Evolutionary conservation across 164 flowering plant genomes (phyloP).

Genomic region (Berberis thunbergii): DNA sequence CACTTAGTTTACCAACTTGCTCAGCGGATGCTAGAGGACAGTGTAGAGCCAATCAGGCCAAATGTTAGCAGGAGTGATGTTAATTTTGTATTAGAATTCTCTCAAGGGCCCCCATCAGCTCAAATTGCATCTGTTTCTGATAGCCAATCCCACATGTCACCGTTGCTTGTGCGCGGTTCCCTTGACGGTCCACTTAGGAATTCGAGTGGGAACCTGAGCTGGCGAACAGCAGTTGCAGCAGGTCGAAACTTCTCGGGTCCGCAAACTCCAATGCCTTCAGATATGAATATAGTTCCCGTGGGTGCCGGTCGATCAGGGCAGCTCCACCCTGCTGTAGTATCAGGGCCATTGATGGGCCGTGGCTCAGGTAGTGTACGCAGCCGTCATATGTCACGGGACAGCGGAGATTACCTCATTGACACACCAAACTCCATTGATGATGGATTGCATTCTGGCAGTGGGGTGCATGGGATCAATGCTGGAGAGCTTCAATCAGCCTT

Average conservation of each 20-base stretch:
- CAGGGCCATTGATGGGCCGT: constrained; percentile 94
- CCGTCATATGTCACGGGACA: constrained; percentile 91
- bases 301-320: constrained; percentile 87
- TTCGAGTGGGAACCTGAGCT: constrained; percentile 88
- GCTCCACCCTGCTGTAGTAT: constrained; percentile 79
- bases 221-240: constrained; percentile 81
- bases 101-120: constrained; percentile 75
- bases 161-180: constrained; percentile 90
- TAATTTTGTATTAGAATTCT: constrained; percentile 73
- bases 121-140: constrained; percentile 71
- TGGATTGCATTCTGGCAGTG: constrained; percentile 55
- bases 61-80: constrained; percentile 44
- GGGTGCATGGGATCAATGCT: constrained; percentile 68
- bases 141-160: constrained; percentile 95
- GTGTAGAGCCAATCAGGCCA: constrained; percentile 63
- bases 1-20: constrained; percentile 90
- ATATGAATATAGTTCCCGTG: constrained; percentile 64
- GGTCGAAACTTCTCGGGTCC: constrained; percentile 95
- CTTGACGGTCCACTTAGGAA: constrained; percentile 90
- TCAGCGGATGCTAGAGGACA: constrained; percentile 92
- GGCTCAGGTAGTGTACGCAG: constrained; percentile 90
- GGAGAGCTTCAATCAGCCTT: constrained; percentile 95
- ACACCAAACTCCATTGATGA: constrained; percentile 97
- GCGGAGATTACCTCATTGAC: constrained; percentile 92
- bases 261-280: constrained; percentile 87